Conservation (phyloP, 768 basidiomycete genomes). For the Terana coerulea region DNA sequence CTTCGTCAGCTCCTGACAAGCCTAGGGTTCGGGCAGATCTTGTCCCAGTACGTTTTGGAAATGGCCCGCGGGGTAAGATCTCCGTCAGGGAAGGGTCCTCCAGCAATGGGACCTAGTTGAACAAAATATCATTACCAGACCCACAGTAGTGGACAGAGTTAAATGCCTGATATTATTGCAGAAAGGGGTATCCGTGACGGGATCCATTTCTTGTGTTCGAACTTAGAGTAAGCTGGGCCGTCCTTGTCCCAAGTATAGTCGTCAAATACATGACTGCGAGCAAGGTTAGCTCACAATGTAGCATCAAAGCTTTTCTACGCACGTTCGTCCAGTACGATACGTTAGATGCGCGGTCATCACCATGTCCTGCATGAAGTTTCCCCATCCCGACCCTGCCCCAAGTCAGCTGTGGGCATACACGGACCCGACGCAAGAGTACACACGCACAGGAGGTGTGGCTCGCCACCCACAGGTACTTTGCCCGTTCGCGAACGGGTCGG, state of each 20-base stretch:
- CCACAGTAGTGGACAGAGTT: neutral
- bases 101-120: conserved; percentile 39
- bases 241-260: conserved; percentile 53
- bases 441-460: conserved; percentile 43
- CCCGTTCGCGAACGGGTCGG: conserved; percentile 38
- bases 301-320: conserved; percentile 21
- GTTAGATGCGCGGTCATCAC: conserved; percentile 49
- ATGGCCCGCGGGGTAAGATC: conserved; percentile 42
- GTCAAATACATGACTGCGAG: conserved; percentile 45
- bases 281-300: neutral
- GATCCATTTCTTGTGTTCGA: conserved; percentile 45
- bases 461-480: conserved; percentile 43
- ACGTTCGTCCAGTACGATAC: conserved; percentile 44
- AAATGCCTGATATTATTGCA: conserved; percentile 46
- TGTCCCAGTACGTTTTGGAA: conserved; percentile 39
- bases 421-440: neutral
- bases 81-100: conserved; percentile 33
- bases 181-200: conserved; percentile 54
- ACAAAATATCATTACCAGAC: neutral
- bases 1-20: conserved; percentile 26
- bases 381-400: conserved; percentile 37
- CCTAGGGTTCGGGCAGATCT: conserved; percentile 43
- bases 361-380: conserved; percentile 48
- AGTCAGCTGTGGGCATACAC: neutral
- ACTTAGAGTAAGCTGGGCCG: conserved; percentile 40